Evolutionary conservation across 768 basidiomycete genomes (phyloP), one percentile per base, ranked within the genome.

Genomic region (Lepiota brunneoincarnata): DNA sequence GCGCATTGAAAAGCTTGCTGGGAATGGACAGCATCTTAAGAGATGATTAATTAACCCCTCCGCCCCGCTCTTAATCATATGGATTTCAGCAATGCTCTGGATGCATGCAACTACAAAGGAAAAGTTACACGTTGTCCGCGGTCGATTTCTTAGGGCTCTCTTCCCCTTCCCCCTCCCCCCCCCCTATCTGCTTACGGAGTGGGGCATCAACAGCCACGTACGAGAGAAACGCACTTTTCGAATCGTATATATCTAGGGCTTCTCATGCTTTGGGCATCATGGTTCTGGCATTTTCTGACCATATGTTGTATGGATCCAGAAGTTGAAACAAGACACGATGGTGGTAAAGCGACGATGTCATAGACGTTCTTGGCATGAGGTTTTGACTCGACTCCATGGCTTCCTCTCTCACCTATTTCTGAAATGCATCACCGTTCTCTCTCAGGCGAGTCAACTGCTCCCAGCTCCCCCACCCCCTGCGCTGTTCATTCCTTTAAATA

Each of bases 81-180:
- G 54, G 53, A 58, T 31, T 39, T 47, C 44, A 41, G 39, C 39
- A 48, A 47, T 35, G 28, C 35, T 51, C 54, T 51, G 35, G 56
- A 40, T 20, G 56, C 55, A 55, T 51, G 46, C 34, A 58, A 54
- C 34, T 41, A 36, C 23, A 47, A n/a, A 49, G 28, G 35, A 37
- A 43, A 60, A 60, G 59, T 49, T 63, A 58, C 64, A 56, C 54
- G 64, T 60, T 58, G 56, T 65, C 58, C 64, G 62, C 59, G 64
- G 61, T 48, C 37, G n/a, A 45, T n/a, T 23, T 28, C 3, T 40
- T 21, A 40, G 45, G 28, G 17, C 31, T n/a, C n/a, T n/a, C n/a
- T n/a, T n/a, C n/a, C n/a, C n/a, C n/a, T n/a, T n/a, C n/a, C n/a
- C n/a, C n/a, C n/a, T n/a, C n/a, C n/a, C n/a, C n/a, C 18, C 23